Evolutionary conservation across 2,329 filamentous ascomycete species (phyloP).

Genomic region (Lasiodiplodia sp.): DNA sequence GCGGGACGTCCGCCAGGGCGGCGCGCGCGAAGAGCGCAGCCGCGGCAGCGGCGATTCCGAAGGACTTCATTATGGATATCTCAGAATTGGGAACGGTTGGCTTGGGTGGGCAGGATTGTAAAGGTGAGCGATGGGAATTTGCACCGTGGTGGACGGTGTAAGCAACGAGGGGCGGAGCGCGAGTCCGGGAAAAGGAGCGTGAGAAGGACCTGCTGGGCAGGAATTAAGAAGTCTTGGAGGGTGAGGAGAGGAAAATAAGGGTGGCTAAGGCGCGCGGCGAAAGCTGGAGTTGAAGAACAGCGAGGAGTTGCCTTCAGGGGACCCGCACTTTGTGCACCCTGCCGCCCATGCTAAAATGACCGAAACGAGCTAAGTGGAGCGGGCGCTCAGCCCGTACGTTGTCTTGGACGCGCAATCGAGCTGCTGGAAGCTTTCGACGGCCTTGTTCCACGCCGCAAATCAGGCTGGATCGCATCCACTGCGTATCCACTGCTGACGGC

Average conservation of each 20-base stretch:
- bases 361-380: conserved; percentile 31
- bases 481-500: background rate
- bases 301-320: conserved; percentile 28
- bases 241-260: conserved; percentile 26
- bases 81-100: conserved; percentile 1
- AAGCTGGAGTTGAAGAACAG: conserved; percentile 24
- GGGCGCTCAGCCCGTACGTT: conserved; percentile 22
- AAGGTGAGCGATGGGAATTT: conserved; percentile 25
- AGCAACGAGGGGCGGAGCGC: conserved; percentile 28
- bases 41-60: conserved; percentile 58
- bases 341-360: conserved; percentile 28
- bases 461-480: conserved; percentile 2
- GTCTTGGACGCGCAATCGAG: conserved; percentile 31
- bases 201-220: conserved; percentile 28
- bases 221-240: conserved; percentile 30
- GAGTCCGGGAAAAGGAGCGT: conserved; percentile 31
- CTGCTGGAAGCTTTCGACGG: conserved; percentile 17
- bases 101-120: conserved; percentile 1
- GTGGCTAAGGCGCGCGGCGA: conserved; percentile 22
- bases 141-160: conserved; percentile 1
- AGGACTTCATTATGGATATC: conserved; percentile 61
- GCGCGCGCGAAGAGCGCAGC: conserved; percentile 60
- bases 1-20: conserved; percentile 64
- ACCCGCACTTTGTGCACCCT: conserved; percentile 23
- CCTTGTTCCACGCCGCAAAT: background rate